A percentile compares a stretch with the other conserved stretches of the same genome.
These are phyloP conservation scores for Phlebiopsis gigantea DNA, from an alignment of 768 basidiomycete genomes.

Conservation along the genomic window DNA sequence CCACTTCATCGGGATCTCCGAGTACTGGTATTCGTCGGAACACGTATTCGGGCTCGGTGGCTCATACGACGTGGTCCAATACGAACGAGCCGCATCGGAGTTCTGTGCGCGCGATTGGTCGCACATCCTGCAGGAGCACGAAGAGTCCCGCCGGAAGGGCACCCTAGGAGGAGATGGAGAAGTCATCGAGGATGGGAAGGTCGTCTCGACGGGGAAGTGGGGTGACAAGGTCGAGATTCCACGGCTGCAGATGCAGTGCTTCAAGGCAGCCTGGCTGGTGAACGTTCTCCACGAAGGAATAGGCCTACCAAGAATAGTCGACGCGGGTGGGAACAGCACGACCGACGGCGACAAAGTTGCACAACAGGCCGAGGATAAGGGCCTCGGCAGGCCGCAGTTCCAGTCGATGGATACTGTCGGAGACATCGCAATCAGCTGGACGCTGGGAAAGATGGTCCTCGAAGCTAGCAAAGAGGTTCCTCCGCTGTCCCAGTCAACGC, in stretches of 20 bases:
- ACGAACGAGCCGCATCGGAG: constrained; percentile 84
- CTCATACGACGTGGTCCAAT: constrained; percentile 93
- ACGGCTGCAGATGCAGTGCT: constrained; percentile 94
- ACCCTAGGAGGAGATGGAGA: constrained; percentile 57
- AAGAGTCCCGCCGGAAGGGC: constrained; percentile 37
- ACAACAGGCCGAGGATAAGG: constrained; percentile 74
- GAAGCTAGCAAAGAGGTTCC: constrained; percentile 90
- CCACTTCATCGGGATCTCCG: constrained; percentile 94
- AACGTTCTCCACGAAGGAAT: constrained; percentile 96
- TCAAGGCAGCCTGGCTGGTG: constrained; percentile 98
- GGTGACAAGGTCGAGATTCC: constrained; percentile 72
- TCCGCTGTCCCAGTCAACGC: constrained; percentile 35
- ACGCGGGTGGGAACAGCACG: constrained; percentile 74
- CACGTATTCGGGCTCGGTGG: constrained; percentile 95
- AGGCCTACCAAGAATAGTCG: constrained; percentile 87
- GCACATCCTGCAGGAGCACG: constrained; percentile 65
- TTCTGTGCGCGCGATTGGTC: constrained; percentile 84
- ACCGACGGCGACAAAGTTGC: constrained; percentile 66
- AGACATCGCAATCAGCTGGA: constrained; percentile 95
- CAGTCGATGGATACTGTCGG: constrained; percentile 91
- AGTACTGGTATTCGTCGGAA: constrained; percentile 99
- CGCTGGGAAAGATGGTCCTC: constrained; percentile 97
- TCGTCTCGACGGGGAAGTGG: constrained; percentile 67
- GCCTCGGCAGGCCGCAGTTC: constrained; percentile 78
- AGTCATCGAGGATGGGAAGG: constrained; percentile 50